Evolutionary conservation across 140 eudicot species (phyloP).

Genomic region (Cichorium intybus): DNA sequence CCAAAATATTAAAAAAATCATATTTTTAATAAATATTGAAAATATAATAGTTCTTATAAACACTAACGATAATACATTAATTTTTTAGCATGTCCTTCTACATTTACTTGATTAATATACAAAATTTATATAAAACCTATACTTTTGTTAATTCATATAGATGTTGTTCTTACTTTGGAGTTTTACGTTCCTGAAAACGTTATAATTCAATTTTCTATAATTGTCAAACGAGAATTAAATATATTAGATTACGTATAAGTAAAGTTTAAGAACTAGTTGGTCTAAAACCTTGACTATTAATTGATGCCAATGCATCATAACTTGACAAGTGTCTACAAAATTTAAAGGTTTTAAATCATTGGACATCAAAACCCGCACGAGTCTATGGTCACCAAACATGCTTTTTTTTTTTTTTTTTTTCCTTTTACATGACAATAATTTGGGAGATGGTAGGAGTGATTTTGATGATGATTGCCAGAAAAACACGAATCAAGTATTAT

Average conservation of each 20-base stretch:
- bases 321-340: conserved; percentile 19
- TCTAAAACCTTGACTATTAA: conserved; percentile 16
- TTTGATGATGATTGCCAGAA: conserved; percentile 14
- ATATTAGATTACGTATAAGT: conserved; percentile 11
- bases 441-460: conserved; percentile 2
- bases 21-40: too few species aligned
- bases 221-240: neutral
- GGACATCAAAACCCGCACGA: conserved; percentile 7
- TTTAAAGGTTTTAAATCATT: neutral
- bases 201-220: neutral
- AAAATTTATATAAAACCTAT: too few species aligned
- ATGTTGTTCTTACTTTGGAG: neutral
- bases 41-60: too few species aligned
- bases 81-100: too few species aligned
- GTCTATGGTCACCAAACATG: neutral
- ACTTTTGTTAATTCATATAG: too few species aligned
- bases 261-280: conserved; percentile 11
- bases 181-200: neutral
- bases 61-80: too few species aligned
- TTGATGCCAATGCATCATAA: neutral
- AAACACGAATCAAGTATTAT: neutral
- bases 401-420: neutral
- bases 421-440: neutral
- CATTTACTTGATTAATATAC: too few species aligned
- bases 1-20: too few species aligned